Evolutionary conservation across 202 grass and related monocot genomes (phyloP).

Genomic region (Setaria viridis): DNA sequence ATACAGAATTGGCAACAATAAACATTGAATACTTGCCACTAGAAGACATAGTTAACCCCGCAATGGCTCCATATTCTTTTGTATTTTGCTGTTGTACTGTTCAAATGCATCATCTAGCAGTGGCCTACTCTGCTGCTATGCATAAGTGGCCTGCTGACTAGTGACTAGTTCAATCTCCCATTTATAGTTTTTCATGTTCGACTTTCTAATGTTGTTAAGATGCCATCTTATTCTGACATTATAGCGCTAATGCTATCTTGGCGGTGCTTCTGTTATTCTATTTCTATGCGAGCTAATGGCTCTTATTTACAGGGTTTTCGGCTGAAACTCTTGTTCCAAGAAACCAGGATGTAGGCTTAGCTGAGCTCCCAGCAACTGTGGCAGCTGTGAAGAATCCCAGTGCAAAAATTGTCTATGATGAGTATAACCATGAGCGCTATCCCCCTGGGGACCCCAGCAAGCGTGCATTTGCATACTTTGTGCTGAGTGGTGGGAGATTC

Average conservation of each 20-base stretch:
- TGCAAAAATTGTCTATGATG: slow-evolving; percentile 77
- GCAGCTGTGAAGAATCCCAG: slow-evolving; percentile 77
- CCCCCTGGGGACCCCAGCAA: slow-evolving; percentile 82
- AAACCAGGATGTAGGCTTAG: slow-evolving; percentile 59
- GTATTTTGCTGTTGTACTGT: slow-evolving; percentile 1
- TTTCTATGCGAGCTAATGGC: slow-evolving; percentile 21
- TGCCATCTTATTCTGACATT: slow-evolving; percentile 7
- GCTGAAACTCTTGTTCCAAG: slow-evolving; percentile 76
- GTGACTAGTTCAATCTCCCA: slow-evolving; percentile 1
- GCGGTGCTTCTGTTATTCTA: slow-evolving; percentile 8
- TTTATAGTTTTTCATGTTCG: slow-evolving; percentile 1
- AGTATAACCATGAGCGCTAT: slow-evolving; percentile 79
- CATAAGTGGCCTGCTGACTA: slow-evolving; percentile 27
- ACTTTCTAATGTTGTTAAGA: slow-evolving; percentile 23
- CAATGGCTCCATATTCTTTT: neutral
- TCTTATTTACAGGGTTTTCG: slow-evolving; percentile 66
- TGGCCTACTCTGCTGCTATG: neutral
- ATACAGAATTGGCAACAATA: neutral
- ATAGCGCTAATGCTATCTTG: slow-evolving; percentile 20
- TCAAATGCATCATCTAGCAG: slow-evolving; percentile 21
- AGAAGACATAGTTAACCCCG: neutral
- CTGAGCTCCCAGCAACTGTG: slow-evolving; percentile 68
- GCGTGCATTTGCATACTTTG: slow-evolving; percentile 92
- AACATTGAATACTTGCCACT: neutral
- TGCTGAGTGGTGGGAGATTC: slow-evolving; percentile 86